Percentiles rank a stretch among this genome's conserved stretches.
Evolutionary conservation across 208 protist species (phyloP).

Genomic region (Acanthamoeba lenticulata): DNA sequence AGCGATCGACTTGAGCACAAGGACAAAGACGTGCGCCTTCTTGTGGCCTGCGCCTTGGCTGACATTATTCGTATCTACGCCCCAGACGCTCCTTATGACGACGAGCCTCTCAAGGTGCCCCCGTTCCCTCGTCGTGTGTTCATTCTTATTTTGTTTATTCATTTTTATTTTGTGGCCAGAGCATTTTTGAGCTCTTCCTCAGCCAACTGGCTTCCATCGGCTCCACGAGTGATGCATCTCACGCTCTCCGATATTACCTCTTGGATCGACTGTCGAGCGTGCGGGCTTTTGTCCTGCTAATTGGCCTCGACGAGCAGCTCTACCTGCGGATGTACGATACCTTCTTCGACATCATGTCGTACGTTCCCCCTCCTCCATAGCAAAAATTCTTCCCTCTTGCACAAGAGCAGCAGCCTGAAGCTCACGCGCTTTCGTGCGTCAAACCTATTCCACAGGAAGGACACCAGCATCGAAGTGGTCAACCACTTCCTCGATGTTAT

Average conservation of each 20-base stretch:
- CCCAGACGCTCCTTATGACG: constrained; percentile 74
- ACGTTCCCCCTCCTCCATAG: neutral
- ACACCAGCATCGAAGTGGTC: neutral
- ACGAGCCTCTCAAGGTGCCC: constrained; percentile 41
- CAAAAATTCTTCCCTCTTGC: no score
- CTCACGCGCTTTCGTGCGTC: neutral
- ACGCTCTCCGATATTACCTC: neutral
- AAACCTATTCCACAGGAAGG: neutral
- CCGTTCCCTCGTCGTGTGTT: neutral
- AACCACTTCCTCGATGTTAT: constrained; percentile 48
- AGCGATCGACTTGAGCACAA: constrained; percentile 62
- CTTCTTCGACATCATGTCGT: constrained; percentile 33
- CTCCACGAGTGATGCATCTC: neutral
- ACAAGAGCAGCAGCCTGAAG: no score
- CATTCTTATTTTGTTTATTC: neutral
- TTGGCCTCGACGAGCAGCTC: constrained; percentile 26
- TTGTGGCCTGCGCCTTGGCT: constrained; percentile 73
- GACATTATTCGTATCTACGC: constrained; percentile 80
- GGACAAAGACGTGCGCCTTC: constrained; percentile 74
- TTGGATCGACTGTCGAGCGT: constrained; percentile 1
- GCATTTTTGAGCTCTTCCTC: constrained; percentile 45
- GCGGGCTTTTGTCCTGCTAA: constrained; percentile 4
- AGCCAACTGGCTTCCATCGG: constrained; percentile 8
- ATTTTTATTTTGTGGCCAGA: neutral
- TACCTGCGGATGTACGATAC: constrained; percentile 25